Conservation (phyloP, 306 rosid genomes). For the Carpinus fangiana region DNA sequence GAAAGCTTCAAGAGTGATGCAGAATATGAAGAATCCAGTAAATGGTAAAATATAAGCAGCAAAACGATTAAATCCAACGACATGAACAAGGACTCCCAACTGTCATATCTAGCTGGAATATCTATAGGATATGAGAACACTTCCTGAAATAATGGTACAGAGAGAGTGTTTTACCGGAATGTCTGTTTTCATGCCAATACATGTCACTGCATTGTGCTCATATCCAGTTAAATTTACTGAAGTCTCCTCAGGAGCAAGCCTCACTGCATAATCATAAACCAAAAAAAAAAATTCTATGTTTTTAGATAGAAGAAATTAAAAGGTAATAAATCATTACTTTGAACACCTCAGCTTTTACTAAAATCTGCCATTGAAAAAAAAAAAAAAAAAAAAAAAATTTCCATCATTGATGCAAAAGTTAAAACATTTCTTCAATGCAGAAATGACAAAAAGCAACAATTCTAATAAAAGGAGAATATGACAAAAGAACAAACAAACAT, state of each 20-base stretch:
- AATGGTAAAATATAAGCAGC: constrained; percentile 8
- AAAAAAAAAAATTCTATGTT: not conserved
- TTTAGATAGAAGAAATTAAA: not conserved
- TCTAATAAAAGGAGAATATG: not conserved
- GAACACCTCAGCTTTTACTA: too few relatives aligned
- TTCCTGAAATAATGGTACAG: not conserved
- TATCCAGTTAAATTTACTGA: constrained; percentile 74
- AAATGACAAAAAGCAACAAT: not conserved
- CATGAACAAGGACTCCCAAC: constrained; percentile 18
- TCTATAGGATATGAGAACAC: not conserved
- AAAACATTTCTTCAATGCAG: not conserved
- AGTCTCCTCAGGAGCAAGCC: constrained; percentile 89
- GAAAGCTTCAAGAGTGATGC: not conserved
- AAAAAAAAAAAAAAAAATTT: not conserved
- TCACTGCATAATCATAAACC: constrained; percentile 61
- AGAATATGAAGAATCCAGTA: not conserved
- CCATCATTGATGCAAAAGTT: not conserved
- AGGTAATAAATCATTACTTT: not conserved
- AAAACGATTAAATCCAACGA: not conserved
- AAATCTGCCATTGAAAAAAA: not conserved
- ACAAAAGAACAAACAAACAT: not conserved
- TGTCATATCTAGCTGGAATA: not conserved
- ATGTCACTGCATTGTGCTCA: constrained; percentile 87
- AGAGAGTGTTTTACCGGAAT: constrained; percentile 69
- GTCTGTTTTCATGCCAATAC: constrained; percentile 89